These are phyloP conservation scores for Luffa acutangula DNA, from an alignment of 306 rosid genomes.

Conservation along the genomic window DNA sequence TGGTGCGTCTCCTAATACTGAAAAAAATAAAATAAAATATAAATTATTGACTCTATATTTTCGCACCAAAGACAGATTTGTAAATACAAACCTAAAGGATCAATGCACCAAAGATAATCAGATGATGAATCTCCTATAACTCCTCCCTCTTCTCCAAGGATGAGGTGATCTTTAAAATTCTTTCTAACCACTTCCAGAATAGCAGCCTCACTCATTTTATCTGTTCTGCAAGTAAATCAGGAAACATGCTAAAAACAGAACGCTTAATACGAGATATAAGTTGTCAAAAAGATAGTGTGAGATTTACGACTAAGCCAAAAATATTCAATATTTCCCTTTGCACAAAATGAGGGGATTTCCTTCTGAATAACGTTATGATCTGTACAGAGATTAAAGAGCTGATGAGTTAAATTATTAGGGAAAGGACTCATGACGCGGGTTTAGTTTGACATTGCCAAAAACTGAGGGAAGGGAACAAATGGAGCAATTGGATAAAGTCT, in stretches of 20 bases:
- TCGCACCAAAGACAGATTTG: background rate
- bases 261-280: background rate
- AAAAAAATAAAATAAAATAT: background rate
- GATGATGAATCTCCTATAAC: slow-evolving; percentile 76
- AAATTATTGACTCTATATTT: background rate
- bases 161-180: slow-evolving; percentile 69
- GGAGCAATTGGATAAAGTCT: background rate
- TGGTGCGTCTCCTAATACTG: background rate
- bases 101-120: slow-evolving; percentile 98
- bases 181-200: slow-evolving; percentile 59
- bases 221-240: slow-evolving; percentile 55
- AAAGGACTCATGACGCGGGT: background rate
- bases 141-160: slow-evolving; percentile 99
- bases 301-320: background rate
- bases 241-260: slow-evolving; percentile 14
- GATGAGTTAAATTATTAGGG: background rate
- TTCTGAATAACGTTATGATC: background rate
- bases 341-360: background rate
- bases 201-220: slow-evolving; percentile 89
- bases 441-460: background rate
- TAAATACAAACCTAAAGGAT: slow-evolving; percentile 66
- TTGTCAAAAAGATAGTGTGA: background rate
- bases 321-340: background rate
- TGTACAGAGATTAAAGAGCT: background rate
- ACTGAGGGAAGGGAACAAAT: background rate